A percentile compares a stretch with the other conserved stretches of the same genome.
Evolutionary conservation across 306 rosid genomes (phyloP).

Genomic region (Pachyrhizus erosus): DNA sequence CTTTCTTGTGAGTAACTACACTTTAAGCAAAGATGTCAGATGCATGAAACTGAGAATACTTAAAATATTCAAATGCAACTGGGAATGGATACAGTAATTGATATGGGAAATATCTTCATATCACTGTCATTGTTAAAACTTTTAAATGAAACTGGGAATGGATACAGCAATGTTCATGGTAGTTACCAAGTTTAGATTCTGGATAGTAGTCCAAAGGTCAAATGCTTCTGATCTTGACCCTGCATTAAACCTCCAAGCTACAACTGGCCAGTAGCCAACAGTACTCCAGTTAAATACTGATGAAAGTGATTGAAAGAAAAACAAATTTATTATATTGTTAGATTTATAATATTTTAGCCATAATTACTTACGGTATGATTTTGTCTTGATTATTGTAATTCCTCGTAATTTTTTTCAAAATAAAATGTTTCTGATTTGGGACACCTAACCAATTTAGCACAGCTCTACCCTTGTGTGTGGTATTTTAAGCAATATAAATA

Average conservation of each 20-base stretch:
- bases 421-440: constrained; percentile 12
- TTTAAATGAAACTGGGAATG: not conserved
- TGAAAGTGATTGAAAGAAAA: constrained; percentile 3
- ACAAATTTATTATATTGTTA: not conserved
- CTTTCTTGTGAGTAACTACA: not conserved
- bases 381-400: not conserved
- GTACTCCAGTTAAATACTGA: not conserved
- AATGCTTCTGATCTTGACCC: not conserved
- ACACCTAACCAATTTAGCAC: not conserved
- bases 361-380: constrained; percentile 4
- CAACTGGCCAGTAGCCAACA: no score
- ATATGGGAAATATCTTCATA: constrained; percentile 1
- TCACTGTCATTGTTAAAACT: not conserved
- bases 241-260: constrained; percentile 22
- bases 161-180: not conserved
- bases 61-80: no score
- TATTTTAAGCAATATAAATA: constrained; percentile 21
- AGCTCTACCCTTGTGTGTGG: not conserved
- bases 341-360: not conserved
- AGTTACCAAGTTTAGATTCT: constrained; percentile 1
- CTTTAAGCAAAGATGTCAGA: not conserved
- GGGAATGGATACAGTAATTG: no score
- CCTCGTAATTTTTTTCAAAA: not conserved
- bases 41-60: no score
- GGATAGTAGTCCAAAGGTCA: constrained; percentile 1